Percentiles rank a stretch among this genome's conserved stretches.
phyloP scores from a whole-genome alignment of 1,139 yeast species.

The Geotrichum macrosporum region DNA sequence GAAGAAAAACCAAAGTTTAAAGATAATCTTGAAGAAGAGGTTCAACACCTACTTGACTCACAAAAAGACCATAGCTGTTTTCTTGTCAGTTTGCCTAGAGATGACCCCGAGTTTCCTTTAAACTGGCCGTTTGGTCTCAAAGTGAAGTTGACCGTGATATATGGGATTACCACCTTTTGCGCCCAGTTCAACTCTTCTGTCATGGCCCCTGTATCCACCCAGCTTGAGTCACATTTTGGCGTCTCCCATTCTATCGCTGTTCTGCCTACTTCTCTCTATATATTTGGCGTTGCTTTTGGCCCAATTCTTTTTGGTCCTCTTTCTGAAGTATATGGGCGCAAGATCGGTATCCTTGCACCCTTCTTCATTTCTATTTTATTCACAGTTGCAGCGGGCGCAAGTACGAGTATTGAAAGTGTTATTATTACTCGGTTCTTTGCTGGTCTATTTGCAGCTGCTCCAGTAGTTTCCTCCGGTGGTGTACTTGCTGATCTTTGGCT shows the following conservation, averaged over 20 bases:
- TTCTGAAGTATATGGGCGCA: slow-evolving; percentile 73
- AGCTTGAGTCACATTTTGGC: slow-evolving; percentile 45
- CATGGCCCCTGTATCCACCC: slow-evolving; percentile 44
- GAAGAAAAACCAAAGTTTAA: no score
- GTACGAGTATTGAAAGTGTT: slow-evolving; percentile 55
- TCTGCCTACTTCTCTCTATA: slow-evolving; percentile 62
- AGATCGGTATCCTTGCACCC: slow-evolving; percentile 61
- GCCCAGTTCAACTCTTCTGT: slow-evolving; percentile 45
- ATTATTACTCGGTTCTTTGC: slow-evolving; percentile 58
- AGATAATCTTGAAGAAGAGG: slow-evolving; percentile 12
- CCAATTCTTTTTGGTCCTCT: slow-evolving; percentile 77
- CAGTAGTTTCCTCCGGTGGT: slow-evolving; percentile 76
- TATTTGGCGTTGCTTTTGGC: slow-evolving; percentile 68
- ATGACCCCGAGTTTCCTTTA: slow-evolving; percentile 25
- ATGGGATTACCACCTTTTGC: slow-evolving; percentile 43
- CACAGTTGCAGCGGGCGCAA: slow-evolving; percentile 54
- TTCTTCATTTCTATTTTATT: slow-evolving; percentile 46
- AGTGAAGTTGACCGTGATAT: slow-evolving; percentile 41
- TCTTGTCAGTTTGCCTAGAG: slow-evolving; percentile 1
- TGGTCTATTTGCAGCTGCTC: slow-evolving; percentile 72
- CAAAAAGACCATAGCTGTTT: slow-evolving; percentile 5
- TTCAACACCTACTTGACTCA: slow-evolving; percentile 16
- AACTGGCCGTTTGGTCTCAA: slow-evolving; percentile 40
- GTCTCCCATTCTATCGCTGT: slow-evolving; percentile 59
- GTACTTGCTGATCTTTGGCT: slow-evolving; percentile 65